A percentile compares a stretch with the other conserved stretches of the same genome.
Evolutionary conservation across 805 yeast genomes (phyloP).

Genomic region (Saturnispora sanitii): DNA sequence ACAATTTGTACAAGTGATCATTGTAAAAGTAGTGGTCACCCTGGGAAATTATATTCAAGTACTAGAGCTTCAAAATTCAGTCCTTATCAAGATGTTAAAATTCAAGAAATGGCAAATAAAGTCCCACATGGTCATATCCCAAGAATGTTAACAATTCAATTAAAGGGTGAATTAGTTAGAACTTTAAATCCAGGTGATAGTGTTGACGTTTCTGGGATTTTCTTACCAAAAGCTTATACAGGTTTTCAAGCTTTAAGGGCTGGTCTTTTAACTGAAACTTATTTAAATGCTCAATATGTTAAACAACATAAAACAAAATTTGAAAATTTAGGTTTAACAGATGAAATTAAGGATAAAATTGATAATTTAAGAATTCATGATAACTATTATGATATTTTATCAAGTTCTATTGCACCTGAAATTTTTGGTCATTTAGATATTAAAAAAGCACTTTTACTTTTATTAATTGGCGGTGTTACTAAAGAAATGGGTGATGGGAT

Average conservation of each 20-base stretch:
- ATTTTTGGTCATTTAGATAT: constrained; percentile 91
- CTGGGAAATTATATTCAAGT: constrained; percentile 84
- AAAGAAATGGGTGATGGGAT: constrained; percentile 94
- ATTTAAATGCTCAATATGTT: constrained; percentile 77
- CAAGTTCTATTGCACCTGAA: constrained; percentile 93
- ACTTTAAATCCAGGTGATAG: constrained; percentile 87
- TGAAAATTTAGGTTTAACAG: constrained; percentile 50
- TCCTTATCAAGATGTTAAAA: constrained; percentile 89
- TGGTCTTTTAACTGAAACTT: constrained; percentile 90
- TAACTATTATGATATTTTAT: constrained; percentile 66
- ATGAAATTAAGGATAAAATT: constrained; percentile 48
- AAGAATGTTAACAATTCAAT: constrained; percentile 71
- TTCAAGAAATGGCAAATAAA: constrained; percentile 91
- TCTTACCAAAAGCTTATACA: constrained; percentile 89
- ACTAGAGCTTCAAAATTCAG: constrained; percentile 94
- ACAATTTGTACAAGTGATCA: constrained; percentile 74
- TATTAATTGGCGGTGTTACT: constrained; percentile 91
- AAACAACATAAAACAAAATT: constrained; percentile 85
- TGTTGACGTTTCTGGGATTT: constrained; percentile 88
- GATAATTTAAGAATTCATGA: constrained; percentile 47
- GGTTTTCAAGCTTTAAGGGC: constrained; percentile 90
- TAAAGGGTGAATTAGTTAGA: constrained; percentile 88
- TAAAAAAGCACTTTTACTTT: constrained; percentile 75
- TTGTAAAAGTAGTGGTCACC: constrained; percentile 68
- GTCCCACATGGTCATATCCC: constrained; percentile 99